Evolutionary conservation across 106 monocot genomes (phyloP), one percentile per base, ranked within the genome.

Genomic region (Dendrobium officinale): DNA sequence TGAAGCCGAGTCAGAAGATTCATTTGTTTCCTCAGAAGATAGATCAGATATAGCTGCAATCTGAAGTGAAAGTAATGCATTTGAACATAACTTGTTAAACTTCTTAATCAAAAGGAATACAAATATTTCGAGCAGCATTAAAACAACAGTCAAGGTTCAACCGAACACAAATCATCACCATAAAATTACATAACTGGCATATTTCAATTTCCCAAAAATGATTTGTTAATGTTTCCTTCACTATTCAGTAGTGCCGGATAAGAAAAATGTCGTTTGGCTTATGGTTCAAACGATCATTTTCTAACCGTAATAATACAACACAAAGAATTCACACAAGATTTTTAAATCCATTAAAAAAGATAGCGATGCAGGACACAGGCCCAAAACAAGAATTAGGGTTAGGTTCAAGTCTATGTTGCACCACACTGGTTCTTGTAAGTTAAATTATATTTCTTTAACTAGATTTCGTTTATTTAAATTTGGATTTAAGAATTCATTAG

Each of bases 21-120:
- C 83, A 77, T 75, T 81, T 40, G 55, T 75, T 37, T 80, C 84
- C 55, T 92, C 84, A 17, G 85, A 85, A 11, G 93, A 92, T 58
- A 92, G 85, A 77, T 97, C 97, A 56, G 92, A 94, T 48, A 98
- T 98, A 78, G 97, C 94, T 41, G 91, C 86, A 72, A 98, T 81
- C 97, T 97, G 92, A 75, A 84, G 77, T 10, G 15, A 79, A 16
- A 29, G 10, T 18, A 43, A 20, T 24, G 6, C 4, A 55, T 59
- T 76, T n/a, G 44, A 43, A 48, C 48, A 43, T 22, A 79, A 24
- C 1, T 54, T 55, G 20, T 43, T 2, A 37, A 37, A 37, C 37
- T 3, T 37, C 37, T 37, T 2, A 37, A 37, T 37, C 37, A 37
- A 37, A 37, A 37, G 37, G 37, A 37, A 37, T 37, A 37, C 3